A percentile compares a stretch with the other conserved stretches of the same genome.
Conservation (phyloP, 768 basidiomycete genomes). For the Suillus sp. region DNA sequence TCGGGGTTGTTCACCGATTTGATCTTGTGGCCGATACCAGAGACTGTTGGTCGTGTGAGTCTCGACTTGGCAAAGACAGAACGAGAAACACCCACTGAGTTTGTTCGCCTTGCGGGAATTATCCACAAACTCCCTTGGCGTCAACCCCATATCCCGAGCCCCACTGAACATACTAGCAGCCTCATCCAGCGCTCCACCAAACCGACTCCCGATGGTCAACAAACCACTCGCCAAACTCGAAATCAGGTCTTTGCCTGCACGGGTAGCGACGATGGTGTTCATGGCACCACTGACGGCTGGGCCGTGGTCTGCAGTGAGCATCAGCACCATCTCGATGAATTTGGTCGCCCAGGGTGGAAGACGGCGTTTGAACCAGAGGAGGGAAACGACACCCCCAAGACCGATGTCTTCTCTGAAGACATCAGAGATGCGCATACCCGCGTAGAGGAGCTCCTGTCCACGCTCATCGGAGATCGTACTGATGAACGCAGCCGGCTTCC, state of each 20-base stretch:
- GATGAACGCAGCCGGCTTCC: conserved; percentile 98
- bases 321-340: conserved; percentile 99
- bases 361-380: conserved; percentile 97
- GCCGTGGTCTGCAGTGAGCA: conserved; percentile 98
- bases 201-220: conserved; percentile 96
- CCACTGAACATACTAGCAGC: conserved; percentile 94
- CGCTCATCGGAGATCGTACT: conserved; percentile 99
- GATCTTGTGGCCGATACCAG: conserved; percentile 99
- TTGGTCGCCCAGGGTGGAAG: conserved; percentile 93
- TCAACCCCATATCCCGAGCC: conserved; percentile 88
- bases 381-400: conserved; percentile 91
- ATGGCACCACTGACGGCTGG: conserved; percentile 98
- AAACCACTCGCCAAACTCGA: conserved; percentile 98
- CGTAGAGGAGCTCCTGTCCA: conserved; percentile 97
- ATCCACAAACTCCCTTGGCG: conserved; percentile 98
- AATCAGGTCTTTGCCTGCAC: conserved; percentile 99
- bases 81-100: conserved; percentile 62
- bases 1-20: conserved; percentile 98
- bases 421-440: conserved; percentile 98
- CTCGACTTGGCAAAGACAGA: not conserved
- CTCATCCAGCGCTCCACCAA: conserved; percentile 98
- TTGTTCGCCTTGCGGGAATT: conserved; percentile 91
- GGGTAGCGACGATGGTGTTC: conserved; percentile 99
- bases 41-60: conserved; percentile 50
- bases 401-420: conserved; percentile 98